These are phyloP conservation scores for Termitomyces sp. DNA, from an alignment of 768 basidiomycete species.

Conservation along the genomic window DNA sequence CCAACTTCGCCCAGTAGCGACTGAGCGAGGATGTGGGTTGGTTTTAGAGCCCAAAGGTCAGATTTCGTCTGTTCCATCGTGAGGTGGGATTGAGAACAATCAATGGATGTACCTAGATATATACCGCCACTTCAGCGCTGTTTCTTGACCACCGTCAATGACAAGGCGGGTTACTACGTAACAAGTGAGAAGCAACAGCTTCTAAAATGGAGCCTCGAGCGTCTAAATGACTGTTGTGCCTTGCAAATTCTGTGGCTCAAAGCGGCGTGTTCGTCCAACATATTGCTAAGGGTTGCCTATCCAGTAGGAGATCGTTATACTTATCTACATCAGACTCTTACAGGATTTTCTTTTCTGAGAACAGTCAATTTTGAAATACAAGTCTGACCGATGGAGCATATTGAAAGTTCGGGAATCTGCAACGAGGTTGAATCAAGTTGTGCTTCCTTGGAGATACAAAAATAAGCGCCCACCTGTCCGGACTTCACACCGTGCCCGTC, in stretches of 20 bases:
- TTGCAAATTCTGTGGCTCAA: no score
- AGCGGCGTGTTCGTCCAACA: neutral
- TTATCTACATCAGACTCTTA: neutral
- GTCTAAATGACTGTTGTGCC: neutral
- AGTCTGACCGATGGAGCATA: neutral
- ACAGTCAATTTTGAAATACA: no score
- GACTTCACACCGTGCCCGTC: no score
- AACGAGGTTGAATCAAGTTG: neutral
- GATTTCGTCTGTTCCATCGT: neutral
- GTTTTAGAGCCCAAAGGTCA: neutral
- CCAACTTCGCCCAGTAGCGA: constrained; percentile 14
- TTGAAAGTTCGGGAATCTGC: neutral
- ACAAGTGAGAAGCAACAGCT: constrained; percentile 2
- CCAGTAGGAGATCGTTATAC: neutral
- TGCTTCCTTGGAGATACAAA: neutral
- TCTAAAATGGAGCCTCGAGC: neutral
- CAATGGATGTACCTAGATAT: neutral
- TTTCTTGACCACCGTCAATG: neutral
- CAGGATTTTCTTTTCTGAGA: no score
- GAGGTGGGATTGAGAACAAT: neutral
- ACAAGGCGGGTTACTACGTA: neutral
- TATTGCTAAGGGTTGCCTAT: neutral
- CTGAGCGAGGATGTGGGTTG: constrained; percentile 4
- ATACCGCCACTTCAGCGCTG: neutral
- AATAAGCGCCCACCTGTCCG: neutral